Conservation (phyloP, 441 rosid species). For the Erodium texanum region DNA sequence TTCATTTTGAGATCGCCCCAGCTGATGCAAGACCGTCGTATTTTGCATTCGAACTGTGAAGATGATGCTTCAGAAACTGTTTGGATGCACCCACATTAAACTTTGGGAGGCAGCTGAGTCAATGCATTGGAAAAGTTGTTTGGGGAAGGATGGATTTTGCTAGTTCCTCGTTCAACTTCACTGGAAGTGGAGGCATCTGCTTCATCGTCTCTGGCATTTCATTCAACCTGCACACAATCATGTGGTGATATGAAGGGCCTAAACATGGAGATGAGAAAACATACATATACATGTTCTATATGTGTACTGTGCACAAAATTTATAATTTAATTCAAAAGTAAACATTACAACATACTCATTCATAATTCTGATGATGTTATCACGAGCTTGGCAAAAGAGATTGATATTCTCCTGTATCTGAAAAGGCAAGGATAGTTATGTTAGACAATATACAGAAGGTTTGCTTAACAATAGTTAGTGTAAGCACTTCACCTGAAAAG, state of each 20-base stretch:
- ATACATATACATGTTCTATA: too few species aligned
- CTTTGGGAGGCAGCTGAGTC: not conserved
- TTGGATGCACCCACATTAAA: not conserved
- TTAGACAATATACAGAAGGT: too few species aligned
- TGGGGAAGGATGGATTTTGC: conserved; percentile 25
- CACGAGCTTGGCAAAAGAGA: conserved; percentile 35
- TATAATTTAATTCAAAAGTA: not conserved
- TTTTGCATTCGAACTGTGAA: not conserved
- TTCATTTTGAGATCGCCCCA: not conserved
- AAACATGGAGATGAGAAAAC: too few species aligned
- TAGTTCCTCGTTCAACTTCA: conserved; percentile 31
- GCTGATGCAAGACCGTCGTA: not conserved
- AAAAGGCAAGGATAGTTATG: conserved; percentile 9
- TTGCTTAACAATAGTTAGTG: not conserved
- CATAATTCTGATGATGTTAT: conserved; percentile 36
- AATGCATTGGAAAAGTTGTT: conserved; percentile 14
- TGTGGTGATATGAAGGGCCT: not conserved
- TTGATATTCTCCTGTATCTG: conserved; percentile 41
- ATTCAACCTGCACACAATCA: conserved; percentile 31
- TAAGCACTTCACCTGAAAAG: not conserved
- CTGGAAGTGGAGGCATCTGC: conserved; percentile 50
- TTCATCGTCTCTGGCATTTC: conserved; percentile 35
- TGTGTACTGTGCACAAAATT: too few species aligned
- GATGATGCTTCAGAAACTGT: not conserved
- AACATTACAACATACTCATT: conserved; percentile 31